Base-by-base conservation (phyloP, 2,329 filamentous ascomycete species). In the Xylaria sp. region DNA sequence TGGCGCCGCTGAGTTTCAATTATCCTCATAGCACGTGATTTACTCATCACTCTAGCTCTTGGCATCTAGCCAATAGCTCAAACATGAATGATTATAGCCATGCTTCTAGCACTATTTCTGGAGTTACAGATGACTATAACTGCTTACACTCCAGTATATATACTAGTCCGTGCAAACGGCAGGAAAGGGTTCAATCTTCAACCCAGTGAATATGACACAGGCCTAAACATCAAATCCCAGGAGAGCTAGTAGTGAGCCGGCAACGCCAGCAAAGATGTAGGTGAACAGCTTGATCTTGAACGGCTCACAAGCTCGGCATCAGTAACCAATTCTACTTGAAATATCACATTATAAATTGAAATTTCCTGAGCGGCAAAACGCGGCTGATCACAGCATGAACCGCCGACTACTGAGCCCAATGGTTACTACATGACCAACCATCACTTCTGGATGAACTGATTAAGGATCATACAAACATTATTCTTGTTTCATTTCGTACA, bases 1-100 rank as follows among this genome's bases (percentile, higher is more conserved):
- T 60, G 23, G 57, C 5, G 48, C 32, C 6, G 16, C 40, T 25
- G 25, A 27, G 42, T 44, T 9, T 21, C 64, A 53, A n/a, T 60
- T 13, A 4, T 42, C 21, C 35, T n/a, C 9, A 35, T 32, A 51
- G 40, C 66, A 69, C 68, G 64, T 69, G 68, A 69, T 57, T 47
- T 32, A 5, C 27, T 27, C 32, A 48, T 63, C 25, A 25, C 42
- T 27, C 54, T n/a, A n/a, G n/a, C n/a, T n/a, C n/a, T n/a, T n/a
- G n/a, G n/a, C n/a, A n/a, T n/a, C n/a, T n/a, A n/a, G n/a, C n/a
- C n/a, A n/a, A n/a, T n/a, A 44, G 18, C 16, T 21, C 40, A n/a
- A 44, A 6, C 6, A 21, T 47, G 42, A 47, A 47, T 6, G n/a
- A n/a, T 6, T 18, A 4, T 3, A 6, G 6, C 5, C 40, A 18